These are phyloP conservation scores for Tetrapisispora taiwanensis DNA, from an alignment of 805 yeast genomes.

Conservation along the genomic window DNA sequence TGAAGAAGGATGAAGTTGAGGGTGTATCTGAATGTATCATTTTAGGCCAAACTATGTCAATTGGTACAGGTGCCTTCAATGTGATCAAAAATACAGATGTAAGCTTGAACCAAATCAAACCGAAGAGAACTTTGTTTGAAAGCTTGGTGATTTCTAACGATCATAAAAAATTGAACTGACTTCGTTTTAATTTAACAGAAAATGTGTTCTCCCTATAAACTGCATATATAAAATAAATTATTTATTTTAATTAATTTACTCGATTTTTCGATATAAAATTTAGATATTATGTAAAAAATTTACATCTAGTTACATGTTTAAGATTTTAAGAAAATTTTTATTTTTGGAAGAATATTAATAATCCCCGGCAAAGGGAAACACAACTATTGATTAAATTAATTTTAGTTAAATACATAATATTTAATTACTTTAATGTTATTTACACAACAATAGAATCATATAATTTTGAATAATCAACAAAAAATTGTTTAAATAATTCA, in stretches of 20 bases:
- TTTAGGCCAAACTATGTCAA: constrained; percentile 92
- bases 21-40: constrained; percentile 98
- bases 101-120: constrained; percentile 34
- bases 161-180: not conserved
- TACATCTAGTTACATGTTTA: too few species aligned
- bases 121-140: constrained; percentile 40
- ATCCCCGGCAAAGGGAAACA: too few species aligned
- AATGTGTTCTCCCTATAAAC: not conserved
- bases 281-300: too few species aligned
- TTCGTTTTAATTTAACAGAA: too few species aligned
- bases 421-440: not conserved
- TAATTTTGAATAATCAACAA: constrained; percentile 34
- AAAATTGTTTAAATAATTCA: constrained; percentile 53
- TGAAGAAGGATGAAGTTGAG: constrained; percentile 91
- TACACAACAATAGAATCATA: constrained; percentile 31
- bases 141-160: constrained; percentile 16
- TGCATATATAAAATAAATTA: not conserved
- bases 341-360: too few species aligned
- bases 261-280: too few species aligned
- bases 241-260: not conserved
- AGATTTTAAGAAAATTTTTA: too few species aligned
- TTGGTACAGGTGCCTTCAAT: constrained; percentile 96
- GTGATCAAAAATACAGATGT: constrained; percentile 52
- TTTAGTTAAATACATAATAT: too few species aligned
- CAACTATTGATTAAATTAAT: too few species aligned